Evolutionary conservation across 169 alveolate species (phyloP).

Genomic region (Cryptosporidium ubiquitum): DNA sequence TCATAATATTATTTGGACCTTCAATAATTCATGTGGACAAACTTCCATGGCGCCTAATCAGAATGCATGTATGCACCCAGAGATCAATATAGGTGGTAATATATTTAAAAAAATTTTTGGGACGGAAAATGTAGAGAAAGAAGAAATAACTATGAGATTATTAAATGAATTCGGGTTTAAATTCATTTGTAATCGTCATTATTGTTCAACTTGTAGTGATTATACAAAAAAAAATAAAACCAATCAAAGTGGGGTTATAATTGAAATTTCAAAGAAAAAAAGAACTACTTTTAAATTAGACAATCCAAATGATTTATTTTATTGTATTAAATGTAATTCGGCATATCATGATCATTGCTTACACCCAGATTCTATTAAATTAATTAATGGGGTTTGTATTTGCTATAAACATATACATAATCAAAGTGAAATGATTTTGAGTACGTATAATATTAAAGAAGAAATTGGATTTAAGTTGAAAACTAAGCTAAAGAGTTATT

Average conservation of each 20-base stretch:
- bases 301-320: slow-evolving; percentile 25
- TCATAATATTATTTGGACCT: slow-evolving; percentile 22
- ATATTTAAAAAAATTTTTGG: slow-evolving; percentile 29
- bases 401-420: slow-evolving; percentile 52
- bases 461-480: not conserved
- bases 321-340: slow-evolving; percentile 42
- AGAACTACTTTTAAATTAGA: slow-evolving; percentile 1
- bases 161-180: slow-evolving; percentile 8
- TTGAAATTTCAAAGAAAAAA: slow-evolving; percentile 1
- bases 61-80: slow-evolving; percentile 22
- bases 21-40: slow-evolving; percentile 50
- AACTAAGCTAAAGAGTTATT: not conserved
- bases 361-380: slow-evolving; percentile 45
- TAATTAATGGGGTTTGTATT: slow-evolving; percentile 26
- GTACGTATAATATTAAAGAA: slow-evolving; percentile 18
- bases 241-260: not conserved
- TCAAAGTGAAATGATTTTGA: slow-evolving; percentile 1
- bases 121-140: not conserved
- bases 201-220: slow-evolving; percentile 31
- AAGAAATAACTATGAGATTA: not conserved
- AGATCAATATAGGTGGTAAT: slow-evolving; percentile 18
- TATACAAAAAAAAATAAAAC: not conserved
- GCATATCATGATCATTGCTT: slow-evolving; percentile 25
- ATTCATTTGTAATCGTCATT: slow-evolving; percentile 51
- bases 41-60: not conserved